A percentile compares a stretch with the other conserved stretches of the same genome.
Evolutionary conservation across 2,329 filamentous ascomycete species (phyloP).

Genomic region (Fusarium stilboides): DNA sequence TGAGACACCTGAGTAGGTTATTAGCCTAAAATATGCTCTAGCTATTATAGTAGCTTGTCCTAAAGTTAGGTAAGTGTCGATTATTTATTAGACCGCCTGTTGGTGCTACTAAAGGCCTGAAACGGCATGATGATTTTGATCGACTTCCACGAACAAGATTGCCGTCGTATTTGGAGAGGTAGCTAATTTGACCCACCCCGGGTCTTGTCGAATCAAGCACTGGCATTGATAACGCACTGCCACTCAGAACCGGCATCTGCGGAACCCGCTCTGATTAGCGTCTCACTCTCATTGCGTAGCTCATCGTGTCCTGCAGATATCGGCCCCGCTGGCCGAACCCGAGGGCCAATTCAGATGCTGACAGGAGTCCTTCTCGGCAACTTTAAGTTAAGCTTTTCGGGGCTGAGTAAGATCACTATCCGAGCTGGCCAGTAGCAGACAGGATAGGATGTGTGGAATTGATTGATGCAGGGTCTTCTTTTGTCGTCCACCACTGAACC

Average conservation of each 20-base stretch:
- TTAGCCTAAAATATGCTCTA: too few species aligned
- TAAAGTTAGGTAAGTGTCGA: too few species aligned
- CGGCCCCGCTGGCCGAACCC: not conserved
- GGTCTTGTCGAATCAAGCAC: too few species aligned
- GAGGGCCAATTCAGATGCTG: not conserved
- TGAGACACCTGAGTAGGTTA: too few species aligned
- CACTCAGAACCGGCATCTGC: not conserved
- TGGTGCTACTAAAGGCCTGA: too few species aligned
- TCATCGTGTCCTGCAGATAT: not conserved
- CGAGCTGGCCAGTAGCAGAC: not conserved
- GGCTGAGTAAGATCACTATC: not conserved
- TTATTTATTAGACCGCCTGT: too few species aligned
- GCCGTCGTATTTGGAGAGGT: too few species aligned
- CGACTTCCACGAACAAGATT: too few species aligned
- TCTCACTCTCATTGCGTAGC: not conserved
- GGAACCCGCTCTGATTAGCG: not conserved
- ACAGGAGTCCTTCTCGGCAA: not conserved
- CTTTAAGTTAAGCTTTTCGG: not conserved
- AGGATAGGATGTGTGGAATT: not conserved
- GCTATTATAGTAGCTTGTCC: too few species aligned
- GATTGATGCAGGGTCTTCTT: not conserved
- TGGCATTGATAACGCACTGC: too few species aligned
- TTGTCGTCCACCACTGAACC: not conserved
- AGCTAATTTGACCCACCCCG: too few species aligned
- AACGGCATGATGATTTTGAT: too few species aligned